A percentile compares a stretch with the other conserved stretches of the same genome.
Evolutionary conservation across 2,329 filamentous ascomycete species (phyloP).

Genomic region (Pyrenophora teres): DNA sequence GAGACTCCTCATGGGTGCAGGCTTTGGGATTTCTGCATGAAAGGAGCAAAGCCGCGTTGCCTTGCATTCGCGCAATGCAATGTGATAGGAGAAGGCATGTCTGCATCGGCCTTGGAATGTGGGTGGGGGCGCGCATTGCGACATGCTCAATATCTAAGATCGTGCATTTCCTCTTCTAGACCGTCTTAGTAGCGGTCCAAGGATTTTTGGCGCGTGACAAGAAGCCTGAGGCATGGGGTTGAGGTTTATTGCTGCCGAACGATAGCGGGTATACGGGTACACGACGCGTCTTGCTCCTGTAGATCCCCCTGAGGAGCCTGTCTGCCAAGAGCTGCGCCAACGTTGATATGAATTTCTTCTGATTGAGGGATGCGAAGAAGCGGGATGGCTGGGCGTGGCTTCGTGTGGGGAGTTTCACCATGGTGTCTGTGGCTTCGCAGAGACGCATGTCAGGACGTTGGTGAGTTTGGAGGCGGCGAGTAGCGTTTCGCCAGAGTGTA

Average conservation of each 20-base stretch:
- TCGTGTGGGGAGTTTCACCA: neutral
- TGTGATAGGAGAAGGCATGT: constrained; percentile 4
- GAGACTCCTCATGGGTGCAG: too few species aligned
- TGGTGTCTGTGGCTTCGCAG: neutral
- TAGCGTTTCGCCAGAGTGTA: neutral
- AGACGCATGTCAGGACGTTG: neutral
- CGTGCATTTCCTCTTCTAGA: constrained; percentile 23
- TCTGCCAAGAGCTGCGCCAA: constrained; percentile 11
- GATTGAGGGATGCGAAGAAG: constrained; percentile 4
- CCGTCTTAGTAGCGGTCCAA: constrained; percentile 17
- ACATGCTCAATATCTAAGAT: neutral
- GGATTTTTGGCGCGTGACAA: neutral
- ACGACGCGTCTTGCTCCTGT: constrained; percentile 11
- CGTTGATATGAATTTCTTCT: constrained; percentile 3
- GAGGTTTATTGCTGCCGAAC: neutral
- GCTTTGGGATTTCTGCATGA: too few species aligned
- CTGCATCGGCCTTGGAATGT: too few species aligned
- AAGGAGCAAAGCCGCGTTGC: too few species aligned
- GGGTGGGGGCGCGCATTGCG: neutral
- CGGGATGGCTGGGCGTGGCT: constrained; percentile 1
- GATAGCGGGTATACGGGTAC: neutral
- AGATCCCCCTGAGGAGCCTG: constrained; percentile 16
- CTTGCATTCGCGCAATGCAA: neutral
- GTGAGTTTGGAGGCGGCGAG: neutral
- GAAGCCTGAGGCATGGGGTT: neutral